These are phyloP conservation scores for Aureobasidium leucospermi DNA, from an alignment of 2,329 filamentous ascomycete species.

Conservation along the genomic window DNA sequence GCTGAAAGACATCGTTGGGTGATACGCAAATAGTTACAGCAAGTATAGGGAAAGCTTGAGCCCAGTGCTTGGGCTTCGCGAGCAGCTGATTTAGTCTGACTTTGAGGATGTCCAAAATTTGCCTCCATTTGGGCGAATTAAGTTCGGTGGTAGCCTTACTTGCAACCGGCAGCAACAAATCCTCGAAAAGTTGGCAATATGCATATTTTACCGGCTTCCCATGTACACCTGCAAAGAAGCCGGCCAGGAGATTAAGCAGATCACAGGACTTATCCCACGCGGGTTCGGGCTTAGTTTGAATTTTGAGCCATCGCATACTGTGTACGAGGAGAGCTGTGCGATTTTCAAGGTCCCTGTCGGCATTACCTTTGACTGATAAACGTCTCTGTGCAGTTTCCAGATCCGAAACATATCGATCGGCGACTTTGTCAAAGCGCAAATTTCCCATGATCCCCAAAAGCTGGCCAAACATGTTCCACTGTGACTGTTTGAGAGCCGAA, in stretches of 20 bases:
- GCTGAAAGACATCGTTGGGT: constrained; percentile 70
- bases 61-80: constrained; percentile 87
- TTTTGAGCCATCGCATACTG: constrained; percentile 82
- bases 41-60: constrained; percentile 78
- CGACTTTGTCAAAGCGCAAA: constrained; percentile 79
- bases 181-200: constrained; percentile 87
- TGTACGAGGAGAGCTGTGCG: constrained; percentile 81
- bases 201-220: constrained; percentile 87
- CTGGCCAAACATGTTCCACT: constrained; percentile 92
- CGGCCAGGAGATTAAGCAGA: constrained; percentile 74
- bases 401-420: constrained; percentile 72
- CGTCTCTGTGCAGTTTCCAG: constrained; percentile 73
- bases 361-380: constrained; percentile 60
- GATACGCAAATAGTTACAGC: constrained; percentile 84
- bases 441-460: constrained; percentile 94
- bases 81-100: constrained; percentile 77
- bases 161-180: constrained; percentile 78
- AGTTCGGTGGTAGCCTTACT: constrained; percentile 72
- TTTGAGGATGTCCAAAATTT: constrained; percentile 72
- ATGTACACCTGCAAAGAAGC: constrained; percentile 75
- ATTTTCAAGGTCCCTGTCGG: constrained; percentile 63
- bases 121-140: constrained; percentile 74
- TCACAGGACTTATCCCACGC: constrained; percentile 83
- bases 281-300: constrained; percentile 65
- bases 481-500: constrained; percentile 79